Evolutionary conservation across 192 early-diverging fungal species (phyloP).

Genomic region (Spizellomyces sp.): DNA sequence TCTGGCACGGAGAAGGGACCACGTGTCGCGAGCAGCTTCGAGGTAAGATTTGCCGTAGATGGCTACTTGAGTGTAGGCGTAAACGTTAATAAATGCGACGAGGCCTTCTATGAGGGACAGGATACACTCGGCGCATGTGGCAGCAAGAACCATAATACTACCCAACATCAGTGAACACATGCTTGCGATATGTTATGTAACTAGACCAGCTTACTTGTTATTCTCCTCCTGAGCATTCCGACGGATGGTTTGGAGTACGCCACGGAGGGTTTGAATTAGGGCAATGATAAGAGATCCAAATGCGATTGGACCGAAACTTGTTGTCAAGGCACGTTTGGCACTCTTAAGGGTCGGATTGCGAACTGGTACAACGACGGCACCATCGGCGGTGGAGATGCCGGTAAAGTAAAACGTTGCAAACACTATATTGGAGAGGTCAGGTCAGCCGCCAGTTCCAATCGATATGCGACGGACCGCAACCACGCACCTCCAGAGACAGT

Average conservation of each 20-base stretch:
- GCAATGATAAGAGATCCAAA: constrained; percentile 67
- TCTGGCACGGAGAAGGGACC: constrained; percentile 71
- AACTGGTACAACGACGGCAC: constrained; percentile 54
- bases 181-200: background rate
- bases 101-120: constrained; percentile 75
- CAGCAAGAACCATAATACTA: constrained; percentile 50
- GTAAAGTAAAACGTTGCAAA: constrained; percentile 80
- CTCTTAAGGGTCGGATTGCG: constrained; percentile 61
- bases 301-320: constrained; percentile 77
- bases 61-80: constrained; percentile 91
- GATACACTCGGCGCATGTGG: constrained; percentile 75
- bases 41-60: constrained; percentile 77
- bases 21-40: constrained; percentile 68
- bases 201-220: constrained; percentile 7
- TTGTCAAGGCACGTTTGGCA: constrained; percentile 72
- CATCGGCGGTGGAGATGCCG: constrained; percentile 50
- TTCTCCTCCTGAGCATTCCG: constrained; percentile 40
- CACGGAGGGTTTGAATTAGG: constrained; percentile 65
- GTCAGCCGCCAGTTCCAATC: background rate
- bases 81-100: constrained; percentile 64
- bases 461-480: background rate
- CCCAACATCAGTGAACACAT: background rate
- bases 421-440: constrained; percentile 24
- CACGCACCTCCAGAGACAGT: constrained; percentile 64
- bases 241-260: constrained; percentile 44